Evolutionary conservation across 148 eudicot species (phyloP).

Genomic region (Euryodendron excelsum): DNA sequence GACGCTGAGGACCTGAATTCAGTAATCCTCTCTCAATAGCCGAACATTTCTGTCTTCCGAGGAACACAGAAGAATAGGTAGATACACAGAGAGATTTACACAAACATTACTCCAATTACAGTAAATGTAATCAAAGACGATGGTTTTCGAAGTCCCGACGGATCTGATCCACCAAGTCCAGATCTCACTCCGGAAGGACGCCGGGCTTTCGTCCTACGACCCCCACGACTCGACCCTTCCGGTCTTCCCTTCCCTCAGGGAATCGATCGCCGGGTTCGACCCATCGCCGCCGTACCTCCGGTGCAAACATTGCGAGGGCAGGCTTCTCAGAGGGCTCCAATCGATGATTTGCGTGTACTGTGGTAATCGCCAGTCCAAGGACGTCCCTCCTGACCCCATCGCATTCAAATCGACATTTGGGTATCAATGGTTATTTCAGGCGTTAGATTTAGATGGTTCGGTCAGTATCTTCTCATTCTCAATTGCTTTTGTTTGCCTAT

Average conservation of each 20-base stretch:
- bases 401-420: conserved; percentile 52
- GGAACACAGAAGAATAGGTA: too few relatives aligned
- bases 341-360: conserved; percentile 65
- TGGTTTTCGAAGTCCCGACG: conserved; percentile 30
- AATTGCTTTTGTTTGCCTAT: neutral
- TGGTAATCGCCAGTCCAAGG: conserved; percentile 30
- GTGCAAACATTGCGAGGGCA: conserved; percentile 51
- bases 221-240: conserved; percentile 40
- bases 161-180: conserved; percentile 45
- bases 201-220: conserved; percentile 42
- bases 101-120: too few relatives aligned
- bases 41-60: too few relatives aligned
- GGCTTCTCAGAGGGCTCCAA: conserved; percentile 49
- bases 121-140: conserved; percentile 12
- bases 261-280: conserved; percentile 38
- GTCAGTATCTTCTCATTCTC: conserved; percentile 35
- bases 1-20: too few relatives aligned
- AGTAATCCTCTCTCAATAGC: too few relatives aligned
- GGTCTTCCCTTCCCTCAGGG: conserved; percentile 34
- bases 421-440: conserved; percentile 57
- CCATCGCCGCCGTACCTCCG: conserved; percentile 41
- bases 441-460: conserved; percentile 73
- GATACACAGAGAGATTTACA: too few relatives aligned
- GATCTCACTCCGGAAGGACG: conserved; percentile 46
- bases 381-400: conserved; percentile 39